Evolutionary conservation across 2,329 filamentous ascomycete genomes (phyloP), one percentile per base, ranked within the genome.

Genomic region (Colletotrichum destructivum): DNA sequence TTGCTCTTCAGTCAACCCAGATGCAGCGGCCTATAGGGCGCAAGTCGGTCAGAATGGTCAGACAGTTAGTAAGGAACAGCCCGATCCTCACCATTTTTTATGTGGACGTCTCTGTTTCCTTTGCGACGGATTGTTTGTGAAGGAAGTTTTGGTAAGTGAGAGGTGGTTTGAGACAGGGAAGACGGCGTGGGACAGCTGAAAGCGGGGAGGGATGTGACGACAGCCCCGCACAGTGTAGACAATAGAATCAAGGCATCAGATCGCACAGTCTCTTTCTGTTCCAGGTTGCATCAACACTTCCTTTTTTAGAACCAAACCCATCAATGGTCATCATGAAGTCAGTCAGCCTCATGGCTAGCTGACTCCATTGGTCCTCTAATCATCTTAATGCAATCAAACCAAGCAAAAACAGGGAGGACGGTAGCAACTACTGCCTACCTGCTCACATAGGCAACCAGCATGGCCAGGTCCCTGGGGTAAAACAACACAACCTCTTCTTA

Each of bases 1-100:
- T 91, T 99, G 96, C 88, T 99, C 96, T 90, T 99, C 96, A 79
- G 96, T 98, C 82, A 99, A 69, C 65, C 44, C 64, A 68, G 64
- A 51, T 56, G 54, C 54, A 54, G 67, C 54, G 42, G 69, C 65
- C 69, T 71, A 38, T 18, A 44, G 21, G 47, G 44, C 35, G 1
- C 18, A 40, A 12, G 26, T 59, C 15, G 63, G 65, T 46, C 26
- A n/a, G 1, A 21, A 23, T 18, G 40, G 12, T 15, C 13, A 23
- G 8, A 9, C 15, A n/a, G 31, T 12, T 35, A 38, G 9, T 57
- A 15, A 38, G 13, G 15, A 31, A 21, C 44, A 38, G 23, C 59
- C 15, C 21, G n/a, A 52, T 8, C 42, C 57, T 57, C 59, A 71
- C 69, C 69, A 71, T 69, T 71, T 62, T 71, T 59, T 38, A 31